phyloP scores from a whole-genome alignment of 2,329 filamentous ascomycete species.

The Botrytis hyacinthi region DNA sequence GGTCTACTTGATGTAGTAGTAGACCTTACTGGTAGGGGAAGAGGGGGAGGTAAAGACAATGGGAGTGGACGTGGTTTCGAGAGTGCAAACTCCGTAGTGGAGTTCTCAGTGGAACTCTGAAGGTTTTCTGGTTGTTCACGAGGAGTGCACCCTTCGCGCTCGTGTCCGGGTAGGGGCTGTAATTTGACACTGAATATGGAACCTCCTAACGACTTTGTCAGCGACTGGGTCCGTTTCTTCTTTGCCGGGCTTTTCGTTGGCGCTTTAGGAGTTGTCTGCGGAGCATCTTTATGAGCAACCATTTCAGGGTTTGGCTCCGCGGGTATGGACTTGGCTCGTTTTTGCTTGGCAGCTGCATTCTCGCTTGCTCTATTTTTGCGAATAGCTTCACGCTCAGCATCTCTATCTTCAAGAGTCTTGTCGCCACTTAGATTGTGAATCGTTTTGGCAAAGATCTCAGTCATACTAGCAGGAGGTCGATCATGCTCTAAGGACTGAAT shows the following conservation, averaged over 20 bases:
- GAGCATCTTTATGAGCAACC: neutral
- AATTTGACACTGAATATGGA: neutral
- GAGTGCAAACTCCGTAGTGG: neutral
- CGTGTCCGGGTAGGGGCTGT: neutral
- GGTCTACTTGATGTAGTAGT: neutral
- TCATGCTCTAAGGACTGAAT: neutral
- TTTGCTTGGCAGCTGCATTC: neutral
- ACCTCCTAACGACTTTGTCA: neutral
- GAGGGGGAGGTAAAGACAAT: neutral
- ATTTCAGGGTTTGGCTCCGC: neutral
- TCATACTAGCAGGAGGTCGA: neutral
- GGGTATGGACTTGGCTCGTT: neutral
- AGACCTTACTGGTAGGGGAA: neutral
- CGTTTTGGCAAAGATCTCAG: slow-evolving; percentile 5
- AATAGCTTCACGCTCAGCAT: slow-evolving; percentile 9
- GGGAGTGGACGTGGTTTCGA: neutral
- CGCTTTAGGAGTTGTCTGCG: neutral
- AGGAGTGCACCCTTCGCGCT: neutral
- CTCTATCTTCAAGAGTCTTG: slow-evolving; percentile 2
- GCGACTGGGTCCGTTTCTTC: neutral
- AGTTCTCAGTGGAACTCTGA: neutral
- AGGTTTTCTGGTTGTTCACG: neutral
- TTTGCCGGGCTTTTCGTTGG: neutral
- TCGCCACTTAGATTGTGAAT: neutral
- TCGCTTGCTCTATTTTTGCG: neutral